Percentiles rank a stretch among this genome's conserved stretches.
phyloP scores from a whole-genome alignment of 2,329 filamentous ascomycete genomes.

The Pseudogymnoascus sp. region DNA sequence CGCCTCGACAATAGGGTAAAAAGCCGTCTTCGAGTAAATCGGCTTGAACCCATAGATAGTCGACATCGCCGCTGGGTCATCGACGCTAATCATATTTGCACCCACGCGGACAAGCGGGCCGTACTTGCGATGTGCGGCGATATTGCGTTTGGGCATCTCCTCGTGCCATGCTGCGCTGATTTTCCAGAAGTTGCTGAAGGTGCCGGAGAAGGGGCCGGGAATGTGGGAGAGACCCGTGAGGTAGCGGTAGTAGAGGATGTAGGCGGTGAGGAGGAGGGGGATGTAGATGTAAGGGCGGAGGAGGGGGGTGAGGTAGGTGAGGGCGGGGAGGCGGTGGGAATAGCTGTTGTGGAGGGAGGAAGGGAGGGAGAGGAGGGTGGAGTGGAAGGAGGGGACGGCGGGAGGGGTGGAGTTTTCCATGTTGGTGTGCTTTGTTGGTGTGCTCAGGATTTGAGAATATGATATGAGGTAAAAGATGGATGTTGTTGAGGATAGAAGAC shows the following conservation, averaged over 20 bases:
- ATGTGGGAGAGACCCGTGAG: conserved; percentile 19
- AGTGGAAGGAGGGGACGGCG: background rate
- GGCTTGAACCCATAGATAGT: conserved; percentile 34
- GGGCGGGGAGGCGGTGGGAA: background rate
- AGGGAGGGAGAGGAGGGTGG: background rate
- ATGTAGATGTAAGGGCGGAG: background rate
- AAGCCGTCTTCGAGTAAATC: conserved; percentile 25
- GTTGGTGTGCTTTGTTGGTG: background rate
- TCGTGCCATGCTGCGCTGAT: conserved; percentile 28
- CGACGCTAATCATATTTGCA: conserved; percentile 39
- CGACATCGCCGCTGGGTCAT: conserved; percentile 32
- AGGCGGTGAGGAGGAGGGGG: background rate
- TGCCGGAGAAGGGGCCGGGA: conserved; percentile 38
- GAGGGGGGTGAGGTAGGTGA: background rate
- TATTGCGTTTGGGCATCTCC: conserved; percentile 30
- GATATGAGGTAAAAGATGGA: background rate
- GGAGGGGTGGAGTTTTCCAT: background rate
- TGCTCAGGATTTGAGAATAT: background rate
- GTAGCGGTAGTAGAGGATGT: background rate
- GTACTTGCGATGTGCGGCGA: conserved; percentile 34
- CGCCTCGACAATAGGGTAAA: conserved; percentile 25
- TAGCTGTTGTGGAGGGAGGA: background rate
- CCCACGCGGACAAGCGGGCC: conserved; percentile 38
- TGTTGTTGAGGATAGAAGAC: background rate
- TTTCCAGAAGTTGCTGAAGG: conserved; percentile 36